phyloP scores from a whole-genome alignment of 2,329 filamentous ascomycete species.

The Colletotrichum plurivorum region DNA sequence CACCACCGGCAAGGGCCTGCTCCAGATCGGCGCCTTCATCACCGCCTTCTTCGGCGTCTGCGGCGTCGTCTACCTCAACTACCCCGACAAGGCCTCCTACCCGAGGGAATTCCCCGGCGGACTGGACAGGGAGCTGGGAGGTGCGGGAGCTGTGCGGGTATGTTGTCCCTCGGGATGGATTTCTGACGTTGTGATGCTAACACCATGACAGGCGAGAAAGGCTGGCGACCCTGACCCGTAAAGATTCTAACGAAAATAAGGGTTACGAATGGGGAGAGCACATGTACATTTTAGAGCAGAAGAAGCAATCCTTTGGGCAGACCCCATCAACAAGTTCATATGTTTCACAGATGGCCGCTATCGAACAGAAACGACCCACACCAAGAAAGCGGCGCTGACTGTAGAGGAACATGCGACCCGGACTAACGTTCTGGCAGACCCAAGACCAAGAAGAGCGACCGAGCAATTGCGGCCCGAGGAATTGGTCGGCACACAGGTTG shows the following conservation, averaged over 20 bases:
- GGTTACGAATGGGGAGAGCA: slow-evolving; percentile 28
- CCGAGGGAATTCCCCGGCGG: slow-evolving; percentile 82
- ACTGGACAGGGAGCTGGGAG: slow-evolving; percentile 81
- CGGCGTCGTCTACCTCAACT: slow-evolving; percentile 77
- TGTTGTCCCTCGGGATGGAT: slow-evolving; percentile 50
- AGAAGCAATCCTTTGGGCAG: slow-evolving; percentile 34
- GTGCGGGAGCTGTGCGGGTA: slow-evolving; percentile 76
- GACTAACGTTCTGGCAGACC: too few relatives aligned
- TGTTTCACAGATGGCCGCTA: slow-evolving; percentile 5
- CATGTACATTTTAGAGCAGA: slow-evolving; percentile 40
- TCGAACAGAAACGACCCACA: background rate
- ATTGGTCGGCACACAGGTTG: too few relatives aligned
- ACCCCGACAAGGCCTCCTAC: slow-evolving; percentile 79
- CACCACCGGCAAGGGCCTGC: slow-evolving; percentile 76
- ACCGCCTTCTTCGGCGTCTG: slow-evolving; percentile 73
- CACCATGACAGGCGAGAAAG: slow-evolving; percentile 62
- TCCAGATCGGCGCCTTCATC: slow-evolving; percentile 79
- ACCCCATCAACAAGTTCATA: slow-evolving; percentile 31
- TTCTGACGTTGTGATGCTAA: slow-evolving; percentile 27
- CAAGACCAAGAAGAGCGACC: too few relatives aligned
- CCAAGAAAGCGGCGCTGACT: background rate
- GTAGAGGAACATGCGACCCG: too few relatives aligned
- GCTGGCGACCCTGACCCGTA: slow-evolving; percentile 69
- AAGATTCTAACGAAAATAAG: slow-evolving; percentile 25
- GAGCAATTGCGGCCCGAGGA: too few relatives aligned